Percentiles rank a stretch among this genome's conserved stretches.
phyloP scores from a whole-genome alignment of 495 filamentous ascomycete genomes.

The Penicillium samsonianum region DNA sequence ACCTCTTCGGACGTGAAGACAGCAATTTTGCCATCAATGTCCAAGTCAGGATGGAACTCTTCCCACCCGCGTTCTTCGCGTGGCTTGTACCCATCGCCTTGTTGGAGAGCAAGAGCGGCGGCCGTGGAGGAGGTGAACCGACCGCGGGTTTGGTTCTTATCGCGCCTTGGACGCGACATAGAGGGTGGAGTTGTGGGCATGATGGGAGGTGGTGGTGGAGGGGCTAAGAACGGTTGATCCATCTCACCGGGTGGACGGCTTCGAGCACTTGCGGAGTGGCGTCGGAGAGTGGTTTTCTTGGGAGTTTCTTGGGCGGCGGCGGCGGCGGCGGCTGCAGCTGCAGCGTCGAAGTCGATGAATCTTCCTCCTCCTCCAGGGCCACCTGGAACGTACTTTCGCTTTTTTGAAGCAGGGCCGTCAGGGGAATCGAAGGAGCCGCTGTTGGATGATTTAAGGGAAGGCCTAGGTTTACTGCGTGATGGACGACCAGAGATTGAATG shows the following conservation, averaged over 20 bases:
- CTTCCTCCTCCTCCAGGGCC: conserved; percentile 79
- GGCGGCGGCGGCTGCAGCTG: neutral
- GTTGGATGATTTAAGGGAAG: conserved; percentile 36
- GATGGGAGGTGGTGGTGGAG: conserved; percentile 38
- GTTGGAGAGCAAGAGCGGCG: conserved; percentile 78
- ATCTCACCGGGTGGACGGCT: conserved; percentile 31
- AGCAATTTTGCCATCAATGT: conserved; percentile 75
- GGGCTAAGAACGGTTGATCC: conserved; percentile 30
- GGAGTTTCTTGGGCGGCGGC: conserved; percentile 2
- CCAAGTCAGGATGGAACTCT: conserved; percentile 93
- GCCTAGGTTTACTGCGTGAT: conserved; percentile 37
- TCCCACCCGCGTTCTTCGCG: conserved; percentile 95
- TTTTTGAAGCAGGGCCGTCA: conserved; percentile 54
- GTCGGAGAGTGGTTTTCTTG: conserved; percentile 22
- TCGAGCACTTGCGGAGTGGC: conserved; percentile 33
- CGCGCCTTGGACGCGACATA: conserved; percentile 50
- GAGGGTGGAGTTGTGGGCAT: conserved; percentile 48
- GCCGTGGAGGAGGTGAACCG: conserved; percentile 80
- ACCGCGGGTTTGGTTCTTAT: conserved; percentile 50
- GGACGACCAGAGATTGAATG: conserved; percentile 35
- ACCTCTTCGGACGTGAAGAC: conserved; percentile 83
- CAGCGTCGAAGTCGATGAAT: conserved; percentile 64
- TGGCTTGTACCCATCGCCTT: conserved; percentile 94
- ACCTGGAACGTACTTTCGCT: conserved; percentile 69
- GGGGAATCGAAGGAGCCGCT: conserved; percentile 32